Evolutionary conservation across 495 filamentous ascomycete genomes (phyloP).

Genomic region (Penicillium pancosmium): DNA sequence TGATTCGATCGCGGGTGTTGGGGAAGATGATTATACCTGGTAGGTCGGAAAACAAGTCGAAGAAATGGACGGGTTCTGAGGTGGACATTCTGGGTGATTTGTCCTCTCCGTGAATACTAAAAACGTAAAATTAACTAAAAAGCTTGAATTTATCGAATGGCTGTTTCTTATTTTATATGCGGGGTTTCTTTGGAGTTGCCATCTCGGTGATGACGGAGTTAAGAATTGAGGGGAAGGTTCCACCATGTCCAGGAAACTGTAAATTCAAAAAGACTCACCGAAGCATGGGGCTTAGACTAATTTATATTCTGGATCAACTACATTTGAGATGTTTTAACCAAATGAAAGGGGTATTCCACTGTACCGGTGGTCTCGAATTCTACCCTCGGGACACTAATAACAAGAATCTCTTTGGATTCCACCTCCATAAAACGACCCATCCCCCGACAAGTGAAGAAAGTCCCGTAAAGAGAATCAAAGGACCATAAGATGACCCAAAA

Average conservation of each 20-base stretch:
- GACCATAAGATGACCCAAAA: slow-evolving; percentile 49
- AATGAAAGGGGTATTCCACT: not conserved
- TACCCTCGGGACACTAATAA: not conserved
- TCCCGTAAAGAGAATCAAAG: slow-evolving; percentile 50
- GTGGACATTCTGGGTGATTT: not conserved
- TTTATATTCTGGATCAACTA: not conserved
- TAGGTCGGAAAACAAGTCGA: slow-evolving; percentile 34
- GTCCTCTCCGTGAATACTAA: not conserved
- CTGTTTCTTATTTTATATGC: not conserved
- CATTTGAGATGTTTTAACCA: not conserved
- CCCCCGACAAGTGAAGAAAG: slow-evolving; percentile 45
- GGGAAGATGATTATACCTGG: slow-evolving; percentile 22
- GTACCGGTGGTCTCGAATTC: too few relatives aligned
- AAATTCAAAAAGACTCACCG: not conserved
- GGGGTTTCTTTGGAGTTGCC: too few relatives aligned
- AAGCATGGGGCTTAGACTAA: not conserved
- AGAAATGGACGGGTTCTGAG: slow-evolving; percentile 34
- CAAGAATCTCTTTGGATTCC: slow-evolving; percentile 20
- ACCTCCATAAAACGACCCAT: slow-evolving; percentile 48
- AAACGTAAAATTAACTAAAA: not conserved
- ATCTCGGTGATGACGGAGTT: not conserved
- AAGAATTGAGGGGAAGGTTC: not conserved
- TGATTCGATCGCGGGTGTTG: too few relatives aligned
- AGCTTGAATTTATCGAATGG: not conserved
- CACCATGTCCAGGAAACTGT: not conserved